A percentile compares a stretch with the other conserved stretches of the same genome.
phyloP scores from a whole-genome alignment of 345 rosid species.

The Lagerstroemia speciosa region DNA sequence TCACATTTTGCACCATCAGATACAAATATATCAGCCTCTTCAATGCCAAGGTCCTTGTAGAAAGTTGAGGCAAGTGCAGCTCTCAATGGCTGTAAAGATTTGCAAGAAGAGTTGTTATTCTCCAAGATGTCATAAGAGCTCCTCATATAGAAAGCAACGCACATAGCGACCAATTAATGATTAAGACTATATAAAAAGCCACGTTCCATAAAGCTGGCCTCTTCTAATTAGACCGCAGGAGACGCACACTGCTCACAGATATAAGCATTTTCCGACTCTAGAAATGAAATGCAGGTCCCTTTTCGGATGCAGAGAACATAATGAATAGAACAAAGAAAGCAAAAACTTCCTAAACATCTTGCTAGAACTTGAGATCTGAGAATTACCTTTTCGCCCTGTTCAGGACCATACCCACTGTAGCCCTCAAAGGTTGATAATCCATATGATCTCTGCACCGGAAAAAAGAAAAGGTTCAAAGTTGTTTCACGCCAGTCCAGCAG shows the following conservation, averaged over 20 bases:
- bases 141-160: neutral
- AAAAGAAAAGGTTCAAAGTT: neutral
- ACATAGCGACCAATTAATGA: neutral
- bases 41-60: slow-evolving; percentile 71
- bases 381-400: slow-evolving; percentile 85
- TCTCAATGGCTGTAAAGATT: slow-evolving; percentile 60
- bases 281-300: neutral
- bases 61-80: slow-evolving; percentile 66
- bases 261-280: neutral
- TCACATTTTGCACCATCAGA: slow-evolving; percentile 99
- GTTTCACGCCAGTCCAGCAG: neutral
- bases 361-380: neutral
- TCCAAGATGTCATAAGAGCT: neutral
- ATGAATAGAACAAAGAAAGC: neutral
- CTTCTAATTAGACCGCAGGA: neutral
- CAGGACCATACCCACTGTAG: slow-evolving; percentile 92
- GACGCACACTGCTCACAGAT: neutral
- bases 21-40: slow-evolving; percentile 79
- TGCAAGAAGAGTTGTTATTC: neutral
- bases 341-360: neutral
- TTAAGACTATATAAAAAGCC: neutral
- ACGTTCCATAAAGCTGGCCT: neutral
- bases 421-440: slow-evolving; percentile 77
- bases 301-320: neutral
- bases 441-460: slow-evolving; percentile 45